phyloP scores from a whole-genome alignment of 768 basidiomycete genomes.

The Hygrophoropsis aurantiaca region DNA sequence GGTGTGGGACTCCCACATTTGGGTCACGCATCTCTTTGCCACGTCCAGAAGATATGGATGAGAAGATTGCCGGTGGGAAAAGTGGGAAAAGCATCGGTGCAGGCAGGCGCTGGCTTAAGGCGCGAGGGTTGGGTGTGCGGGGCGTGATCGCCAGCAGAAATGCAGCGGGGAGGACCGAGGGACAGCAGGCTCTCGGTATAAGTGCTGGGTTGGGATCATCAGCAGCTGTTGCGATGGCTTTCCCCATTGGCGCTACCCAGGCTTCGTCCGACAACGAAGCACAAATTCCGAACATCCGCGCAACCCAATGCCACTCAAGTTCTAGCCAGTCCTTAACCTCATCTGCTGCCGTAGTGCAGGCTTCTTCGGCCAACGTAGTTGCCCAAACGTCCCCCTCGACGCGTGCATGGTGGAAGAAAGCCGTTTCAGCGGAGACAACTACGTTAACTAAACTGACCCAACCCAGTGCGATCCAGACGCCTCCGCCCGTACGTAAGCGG shows the following conservation, averaged over 20 bases:
- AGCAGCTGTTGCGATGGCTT: no score
- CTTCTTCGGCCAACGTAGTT: neutral
- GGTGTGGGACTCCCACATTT: conserved; percentile 63
- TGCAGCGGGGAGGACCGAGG: conserved; percentile 10
- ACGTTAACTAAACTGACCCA: conserved; percentile 10
- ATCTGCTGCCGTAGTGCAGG: no score
- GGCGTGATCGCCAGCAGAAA: conserved; percentile 15
- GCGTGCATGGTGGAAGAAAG: conserved; percentile 32
- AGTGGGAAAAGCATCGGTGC: conserved; percentile 10
- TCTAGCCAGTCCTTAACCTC: no score
- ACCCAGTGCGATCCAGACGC: conserved; percentile 6
- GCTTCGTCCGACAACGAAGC: no score
- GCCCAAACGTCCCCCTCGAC: conserved; percentile 10
- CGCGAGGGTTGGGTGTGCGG: conserved; percentile 27
- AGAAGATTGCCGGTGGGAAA: conserved; percentile 14
- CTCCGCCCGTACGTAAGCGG: conserved; percentile 4
- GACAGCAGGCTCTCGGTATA: neutral
- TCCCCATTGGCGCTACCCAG: no score
- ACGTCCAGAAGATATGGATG: conserved; percentile 24
- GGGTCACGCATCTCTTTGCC: conserved; percentile 45
- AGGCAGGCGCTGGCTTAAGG: conserved; percentile 28
- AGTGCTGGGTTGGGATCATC: no score
- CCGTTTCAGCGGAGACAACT: conserved; percentile 11
- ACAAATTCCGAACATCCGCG: no score
- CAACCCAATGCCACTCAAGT: no score